Percentiles rank a stretch among this genome's conserved stretches.
These are phyloP conservation scores for Dendrothele bispora DNA, from an alignment of 768 basidiomycete species.

Conservation along the genomic window DNA sequence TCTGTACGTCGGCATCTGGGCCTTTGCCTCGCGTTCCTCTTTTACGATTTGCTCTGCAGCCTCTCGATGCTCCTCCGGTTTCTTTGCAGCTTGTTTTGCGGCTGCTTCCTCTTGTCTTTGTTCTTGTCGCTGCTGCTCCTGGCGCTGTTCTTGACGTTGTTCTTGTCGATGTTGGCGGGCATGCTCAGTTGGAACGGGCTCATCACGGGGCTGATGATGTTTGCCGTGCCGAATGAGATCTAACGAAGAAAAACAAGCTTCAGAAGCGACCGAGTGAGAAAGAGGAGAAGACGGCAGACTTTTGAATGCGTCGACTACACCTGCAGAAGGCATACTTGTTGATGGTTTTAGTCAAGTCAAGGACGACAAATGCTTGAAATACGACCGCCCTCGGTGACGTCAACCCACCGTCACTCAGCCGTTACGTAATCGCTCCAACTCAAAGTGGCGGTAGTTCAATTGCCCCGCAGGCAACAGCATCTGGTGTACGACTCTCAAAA, in stretches of 20 bases:
- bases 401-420: background rate
- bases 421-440: too few relatives aligned
- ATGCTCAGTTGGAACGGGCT: constrained; percentile 22
- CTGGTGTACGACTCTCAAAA: too few relatives aligned
- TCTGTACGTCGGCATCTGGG: constrained; percentile 81
- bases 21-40: constrained; percentile 71
- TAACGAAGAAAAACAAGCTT: constrained; percentile 27
- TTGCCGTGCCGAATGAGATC: constrained; percentile 86
- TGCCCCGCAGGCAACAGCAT: too few relatives aligned
- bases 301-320: constrained; percentile 86
- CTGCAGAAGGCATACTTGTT: constrained; percentile 55
- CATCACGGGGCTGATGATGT: constrained; percentile 40
- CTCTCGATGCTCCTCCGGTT: too few relatives aligned
- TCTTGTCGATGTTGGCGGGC: constrained; percentile 12
- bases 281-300: constrained; percentile 45
- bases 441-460: too few relatives aligned
- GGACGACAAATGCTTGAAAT: background rate
- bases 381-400: background rate
- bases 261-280: constrained; percentile 16
- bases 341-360: constrained; percentile 5
- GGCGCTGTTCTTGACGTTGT: constrained; percentile 21
- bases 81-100: constrained; percentile 18
- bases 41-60: constrained; percentile 69
- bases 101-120: constrained; percentile 15
- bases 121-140: constrained; percentile 8